These are phyloP conservation scores for Candida tetrigidarum DNA, from an alignment of 1,139 yeast genomes.

Conservation along the genomic window DNA sequence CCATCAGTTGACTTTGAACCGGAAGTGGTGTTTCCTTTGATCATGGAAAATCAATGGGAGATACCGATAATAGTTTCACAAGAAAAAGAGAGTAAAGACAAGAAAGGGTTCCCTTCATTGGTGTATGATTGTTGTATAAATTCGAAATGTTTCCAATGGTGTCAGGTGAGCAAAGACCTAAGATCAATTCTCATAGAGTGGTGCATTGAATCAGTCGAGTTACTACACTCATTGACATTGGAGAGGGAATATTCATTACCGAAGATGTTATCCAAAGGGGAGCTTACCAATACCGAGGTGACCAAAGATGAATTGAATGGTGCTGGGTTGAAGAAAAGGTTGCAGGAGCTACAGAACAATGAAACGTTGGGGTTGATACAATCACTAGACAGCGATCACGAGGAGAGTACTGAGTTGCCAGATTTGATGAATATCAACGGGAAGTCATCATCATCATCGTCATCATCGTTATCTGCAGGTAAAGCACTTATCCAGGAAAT, in stretches of 20 bases:
- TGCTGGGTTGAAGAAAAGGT: slow-evolving; percentile 35
- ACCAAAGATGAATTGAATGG: slow-evolving; percentile 34
- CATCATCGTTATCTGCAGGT: too few relatives aligned
- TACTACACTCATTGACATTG: slow-evolving; percentile 41
- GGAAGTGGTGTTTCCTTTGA: slow-evolving; percentile 60
- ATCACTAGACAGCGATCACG: slow-evolving; percentile 30
- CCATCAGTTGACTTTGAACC: slow-evolving; percentile 56
- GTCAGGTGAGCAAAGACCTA: slow-evolving; percentile 55
- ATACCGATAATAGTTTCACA: slow-evolving; percentile 76
- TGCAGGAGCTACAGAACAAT: slow-evolving; percentile 37
- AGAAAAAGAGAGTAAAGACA: slow-evolving; percentile 61
- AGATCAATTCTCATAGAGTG: slow-evolving; percentile 56
- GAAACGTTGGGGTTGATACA: slow-evolving; percentile 48
- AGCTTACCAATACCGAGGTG: slow-evolving; percentile 40
- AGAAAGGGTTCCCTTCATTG: slow-evolving; percentile 64
- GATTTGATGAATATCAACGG: slow-evolving; percentile 22
- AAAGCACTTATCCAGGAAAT: slow-evolving; percentile 47
- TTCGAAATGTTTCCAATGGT: slow-evolving; percentile 63
- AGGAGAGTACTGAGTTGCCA: slow-evolving; percentile 21
- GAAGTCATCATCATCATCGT: too few relatives aligned
- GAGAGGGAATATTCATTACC: slow-evolving; percentile 56
- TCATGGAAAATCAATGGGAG: slow-evolving; percentile 79
- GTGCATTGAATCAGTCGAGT: slow-evolving; percentile 72
- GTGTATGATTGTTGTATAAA: slow-evolving; percentile 82
- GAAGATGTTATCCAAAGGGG: slow-evolving; percentile 66